Conservation (phyloP, 202 grass and related monocot genomes). For the Setaria viridis region DNA sequence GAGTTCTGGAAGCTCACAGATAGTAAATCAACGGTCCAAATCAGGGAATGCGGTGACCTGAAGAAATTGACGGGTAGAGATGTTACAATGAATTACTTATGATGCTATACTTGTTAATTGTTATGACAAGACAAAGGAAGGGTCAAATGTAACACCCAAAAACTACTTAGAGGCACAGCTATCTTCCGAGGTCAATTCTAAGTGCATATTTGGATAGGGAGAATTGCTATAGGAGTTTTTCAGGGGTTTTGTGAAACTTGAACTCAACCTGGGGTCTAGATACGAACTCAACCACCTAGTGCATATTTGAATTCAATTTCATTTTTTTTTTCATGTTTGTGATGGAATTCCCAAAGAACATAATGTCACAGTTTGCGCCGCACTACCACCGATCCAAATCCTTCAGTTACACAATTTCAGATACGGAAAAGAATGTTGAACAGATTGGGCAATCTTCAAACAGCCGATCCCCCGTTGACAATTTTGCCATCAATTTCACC, state of each 20-base stretch:
- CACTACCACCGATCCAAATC: not conserved
- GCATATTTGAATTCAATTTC: too few species aligned
- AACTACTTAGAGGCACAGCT: not conserved
- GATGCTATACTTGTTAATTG: not conserved
- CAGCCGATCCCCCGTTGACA: slow-evolving; percentile 28
- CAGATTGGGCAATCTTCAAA: not conserved
- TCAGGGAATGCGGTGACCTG: not conserved
- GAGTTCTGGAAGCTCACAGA: not conserved
- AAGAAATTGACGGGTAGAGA: not conserved
- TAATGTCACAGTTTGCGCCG: not conserved
- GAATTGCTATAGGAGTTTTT: not conserved
- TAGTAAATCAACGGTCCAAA: not conserved
- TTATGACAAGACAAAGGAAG: not conserved
- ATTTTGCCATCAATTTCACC: slow-evolving; percentile 9
- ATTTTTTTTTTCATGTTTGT: too few species aligned
- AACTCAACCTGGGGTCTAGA: too few species aligned
- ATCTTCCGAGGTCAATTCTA: not conserved
- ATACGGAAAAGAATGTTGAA: not conserved
- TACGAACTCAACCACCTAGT: too few species aligned
- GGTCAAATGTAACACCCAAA: not conserved
- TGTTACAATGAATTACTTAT: not conserved
- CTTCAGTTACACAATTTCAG: not conserved
- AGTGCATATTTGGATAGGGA: not conserved
- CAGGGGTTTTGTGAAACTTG: too few species aligned
- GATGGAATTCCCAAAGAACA: not conserved